These are phyloP conservation scores for Hyphodiscus sp. DNA, from an alignment of 2,329 filamentous ascomycete species.

Conservation along the genomic window DNA sequence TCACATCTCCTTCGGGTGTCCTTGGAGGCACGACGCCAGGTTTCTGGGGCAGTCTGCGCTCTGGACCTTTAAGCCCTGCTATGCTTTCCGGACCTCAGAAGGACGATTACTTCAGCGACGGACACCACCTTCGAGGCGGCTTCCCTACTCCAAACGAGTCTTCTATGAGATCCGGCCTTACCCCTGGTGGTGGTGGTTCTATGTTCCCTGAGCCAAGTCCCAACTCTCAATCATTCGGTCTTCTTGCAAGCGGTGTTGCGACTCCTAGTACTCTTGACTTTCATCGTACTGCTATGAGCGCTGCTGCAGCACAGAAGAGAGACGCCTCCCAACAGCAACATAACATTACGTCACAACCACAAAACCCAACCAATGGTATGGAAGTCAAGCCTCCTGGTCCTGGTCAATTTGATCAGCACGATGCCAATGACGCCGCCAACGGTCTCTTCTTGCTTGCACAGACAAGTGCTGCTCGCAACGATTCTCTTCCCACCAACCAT, in stretches of 20 bases:
- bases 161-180: conserved; percentile 81
- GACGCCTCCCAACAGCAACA: conserved; percentile 32
- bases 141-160: conserved; percentile 97
- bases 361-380: conserved; percentile 33
- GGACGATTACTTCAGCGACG: conserved; percentile 84
- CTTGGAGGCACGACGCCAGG: conserved; percentile 68
- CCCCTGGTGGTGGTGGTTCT: conserved; percentile 88
- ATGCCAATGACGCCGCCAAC: conserved; percentile 89
- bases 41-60: conserved; percentile 80
- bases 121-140: conserved; percentile 68
- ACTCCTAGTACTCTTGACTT: conserved; percentile 92
- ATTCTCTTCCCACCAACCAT: conserved; percentile 36
- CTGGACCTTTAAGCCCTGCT: conserved; percentile 89
- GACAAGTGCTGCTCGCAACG: conserved; percentile 52
- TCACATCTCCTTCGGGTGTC: conserved; percentile 84
- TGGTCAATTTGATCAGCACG: conserved; percentile 78
- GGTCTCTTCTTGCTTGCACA: conserved; percentile 87
- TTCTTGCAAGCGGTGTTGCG: conserved; percentile 71
- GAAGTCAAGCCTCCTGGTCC: conserved; percentile 40
- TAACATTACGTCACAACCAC: conserved; percentile 45
- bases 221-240: conserved; percentile 76
- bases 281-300: conserved; percentile 83
- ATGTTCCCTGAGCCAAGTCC: conserved; percentile 95
- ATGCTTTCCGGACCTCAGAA: conserved; percentile 81
- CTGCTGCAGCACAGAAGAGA: conserved; percentile 58